phyloP scores from a whole-genome alignment of 1,284 basidiomycete genomes.

The Fomitopsis schrenkii region DNA sequence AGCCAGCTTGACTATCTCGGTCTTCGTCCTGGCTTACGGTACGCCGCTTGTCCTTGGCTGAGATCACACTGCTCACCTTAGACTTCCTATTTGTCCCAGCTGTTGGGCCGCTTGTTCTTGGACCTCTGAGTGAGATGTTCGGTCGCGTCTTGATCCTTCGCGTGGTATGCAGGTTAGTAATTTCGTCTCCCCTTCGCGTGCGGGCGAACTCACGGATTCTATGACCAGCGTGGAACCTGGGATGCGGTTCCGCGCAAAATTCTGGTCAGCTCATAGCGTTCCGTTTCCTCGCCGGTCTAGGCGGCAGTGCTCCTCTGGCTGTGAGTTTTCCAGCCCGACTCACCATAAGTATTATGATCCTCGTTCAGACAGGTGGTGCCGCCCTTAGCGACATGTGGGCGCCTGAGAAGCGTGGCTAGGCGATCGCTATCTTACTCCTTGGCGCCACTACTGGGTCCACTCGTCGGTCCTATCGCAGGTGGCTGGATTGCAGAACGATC shows the following conservation, averaged over 20 bases:
- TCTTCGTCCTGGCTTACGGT: constrained; percentile 68
- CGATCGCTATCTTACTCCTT: constrained; percentile 71
- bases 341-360: too few relatives aligned
- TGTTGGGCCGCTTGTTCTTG: constrained; percentile 49
- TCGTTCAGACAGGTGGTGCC: constrained; percentile 69
- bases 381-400: constrained; percentile 68
- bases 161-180: neutral
- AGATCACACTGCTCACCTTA: neutral
- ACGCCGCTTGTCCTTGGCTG: neutral
- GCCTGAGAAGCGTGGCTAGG: constrained; percentile 65
- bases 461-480: constrained; percentile 59
- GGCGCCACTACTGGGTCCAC: constrained; percentile 59
- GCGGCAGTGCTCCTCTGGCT: constrained; percentile 57
- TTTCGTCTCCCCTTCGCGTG: too few relatives aligned
- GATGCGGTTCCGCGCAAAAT: constrained; percentile 58
- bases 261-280: constrained; percentile 55
- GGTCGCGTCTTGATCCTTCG: constrained; percentile 37
- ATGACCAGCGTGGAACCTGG: constrained; percentile 49
- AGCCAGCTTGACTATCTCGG: constrained; percentile 53
- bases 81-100: constrained; percentile 18
- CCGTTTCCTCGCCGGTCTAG: constrained; percentile 57
- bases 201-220: neutral
- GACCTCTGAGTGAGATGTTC: constrained; percentile 50
- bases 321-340: constrained; percentile 28
- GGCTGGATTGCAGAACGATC: constrained; percentile 59